Evolutionary conservation across 108 stramenopile species (phyloP).

Genomic region (Epithemia pelagica): DNA sequence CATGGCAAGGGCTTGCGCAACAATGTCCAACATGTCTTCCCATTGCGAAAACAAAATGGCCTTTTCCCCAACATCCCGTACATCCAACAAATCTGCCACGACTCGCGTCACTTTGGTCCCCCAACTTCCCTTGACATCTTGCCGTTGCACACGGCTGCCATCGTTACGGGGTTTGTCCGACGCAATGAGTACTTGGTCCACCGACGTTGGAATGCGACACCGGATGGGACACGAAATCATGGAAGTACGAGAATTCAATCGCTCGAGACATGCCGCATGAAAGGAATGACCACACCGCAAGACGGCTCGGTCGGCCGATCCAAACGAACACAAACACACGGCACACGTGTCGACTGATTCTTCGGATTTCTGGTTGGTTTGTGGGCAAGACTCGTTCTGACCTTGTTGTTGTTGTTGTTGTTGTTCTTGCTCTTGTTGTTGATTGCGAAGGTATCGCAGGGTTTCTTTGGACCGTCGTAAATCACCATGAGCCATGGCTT

Average conservation of each 20-base stretch:
- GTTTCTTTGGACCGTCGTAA: slow-evolving; percentile 45
- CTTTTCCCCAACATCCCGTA: slow-evolving; percentile 52
- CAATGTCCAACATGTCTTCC: slow-evolving; percentile 84
- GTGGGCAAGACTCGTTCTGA: too few relatives aligned
- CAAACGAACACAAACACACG: slow-evolving; percentile 44
- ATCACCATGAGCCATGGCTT: slow-evolving; percentile 40
- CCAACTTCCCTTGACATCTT: slow-evolving; percentile 64
- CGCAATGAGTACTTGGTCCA: slow-evolving; percentile 45
- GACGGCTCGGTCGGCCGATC: slow-evolving; percentile 42
- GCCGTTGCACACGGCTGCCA: slow-evolving; percentile 26
- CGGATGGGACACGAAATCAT: slow-evolving; percentile 38
- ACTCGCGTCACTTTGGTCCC: slow-evolving; percentile 68
- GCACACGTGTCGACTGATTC: slow-evolving; percentile 28
- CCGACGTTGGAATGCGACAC: slow-evolving; percentile 29
- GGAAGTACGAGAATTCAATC: slow-evolving; percentile 26
- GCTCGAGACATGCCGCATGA: slow-evolving; percentile 37
- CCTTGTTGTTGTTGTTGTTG: too few relatives aligned
- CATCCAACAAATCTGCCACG: slow-evolving; percentile 43
- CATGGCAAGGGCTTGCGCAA: slow-evolving; percentile 42
- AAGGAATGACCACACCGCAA: slow-evolving; percentile 71
- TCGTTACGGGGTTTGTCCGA: slow-evolving; percentile 37
- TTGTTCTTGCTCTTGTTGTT: slow-evolving; percentile 16
- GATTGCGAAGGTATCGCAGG: slow-evolving; percentile 59
- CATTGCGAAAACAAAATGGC: slow-evolving; percentile 70
- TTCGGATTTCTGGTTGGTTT: too few relatives aligned